A percentile compares a stretch with the other conserved stretches of the same genome.
Evolutionary conservation across 2,329 filamentous ascomycete genomes (phyloP).

Genomic region (Phialophora verrucosa): DNA sequence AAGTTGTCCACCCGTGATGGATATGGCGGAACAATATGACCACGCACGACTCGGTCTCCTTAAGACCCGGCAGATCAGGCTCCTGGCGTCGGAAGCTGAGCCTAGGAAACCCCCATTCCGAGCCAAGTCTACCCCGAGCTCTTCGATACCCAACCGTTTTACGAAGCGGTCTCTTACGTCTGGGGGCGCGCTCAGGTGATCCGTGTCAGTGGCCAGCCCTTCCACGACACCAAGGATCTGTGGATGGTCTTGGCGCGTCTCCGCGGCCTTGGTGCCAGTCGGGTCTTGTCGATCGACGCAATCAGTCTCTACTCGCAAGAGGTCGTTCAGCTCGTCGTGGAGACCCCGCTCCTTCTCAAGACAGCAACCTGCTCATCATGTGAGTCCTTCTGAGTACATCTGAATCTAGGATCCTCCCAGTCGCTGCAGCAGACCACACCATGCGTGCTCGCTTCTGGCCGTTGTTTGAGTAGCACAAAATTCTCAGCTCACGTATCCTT

Average conservation of each 20-base stretch:
- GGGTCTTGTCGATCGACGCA: too few species aligned
- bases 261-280: too few species aligned
- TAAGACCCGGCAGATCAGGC: not conserved
- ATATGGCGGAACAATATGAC: not conserved
- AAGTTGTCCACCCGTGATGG: too few species aligned
- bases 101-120: not conserved
- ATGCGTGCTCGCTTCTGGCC: not conserved
- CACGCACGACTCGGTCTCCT: too few species aligned
- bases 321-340: too few species aligned
- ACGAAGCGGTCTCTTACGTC: not conserved
- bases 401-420: not conserved
- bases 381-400: not conserved
- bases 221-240: not conserved
- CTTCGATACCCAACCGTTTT: not conserved
- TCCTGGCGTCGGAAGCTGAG: not conserved
- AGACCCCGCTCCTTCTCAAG: not conserved
- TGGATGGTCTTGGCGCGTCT: not conserved
- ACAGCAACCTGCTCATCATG: not conserved
- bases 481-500: not conserved
- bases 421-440: not conserved
- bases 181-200: not conserved
- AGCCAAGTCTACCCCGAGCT: not conserved
- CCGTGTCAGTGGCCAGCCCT: not conserved
- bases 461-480: not conserved
- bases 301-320: too few species aligned